These are phyloP conservation scores for Suillus cothurnatus DNA, from an alignment of 768 basidiomycete genomes.

Conservation along the genomic window DNA sequence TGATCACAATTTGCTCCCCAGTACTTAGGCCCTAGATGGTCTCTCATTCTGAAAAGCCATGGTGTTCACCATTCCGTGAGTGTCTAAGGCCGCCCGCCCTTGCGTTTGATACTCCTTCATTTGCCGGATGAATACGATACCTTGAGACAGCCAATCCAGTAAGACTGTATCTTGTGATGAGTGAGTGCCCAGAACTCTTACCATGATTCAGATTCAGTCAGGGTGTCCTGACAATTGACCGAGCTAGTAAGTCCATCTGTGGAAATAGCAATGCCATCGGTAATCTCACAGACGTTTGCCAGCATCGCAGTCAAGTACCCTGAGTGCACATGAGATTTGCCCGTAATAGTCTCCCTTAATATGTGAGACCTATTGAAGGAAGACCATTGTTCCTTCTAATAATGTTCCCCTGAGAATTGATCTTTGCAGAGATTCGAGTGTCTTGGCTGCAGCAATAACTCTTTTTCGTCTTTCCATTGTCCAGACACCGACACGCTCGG, in stretches of 20 bases:
- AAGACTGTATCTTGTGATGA: background rate
- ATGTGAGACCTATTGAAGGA: too few species aligned
- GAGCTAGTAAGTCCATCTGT: background rate
- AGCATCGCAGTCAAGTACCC: too few species aligned
- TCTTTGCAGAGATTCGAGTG: background rate
- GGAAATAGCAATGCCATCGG: background rate
- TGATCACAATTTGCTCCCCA: background rate
- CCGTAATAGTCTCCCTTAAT: background rate
- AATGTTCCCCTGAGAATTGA: background rate
- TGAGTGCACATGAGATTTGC: background rate
- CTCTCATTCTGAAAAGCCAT: background rate
- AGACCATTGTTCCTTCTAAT: too few species aligned
- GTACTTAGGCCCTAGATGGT: background rate
- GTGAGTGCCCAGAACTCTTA: conserved; percentile 2
- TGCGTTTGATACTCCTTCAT: background rate
- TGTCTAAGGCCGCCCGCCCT: background rate
- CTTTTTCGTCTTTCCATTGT: too few species aligned
- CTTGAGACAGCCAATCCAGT: background rate
- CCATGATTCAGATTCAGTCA: background rate
- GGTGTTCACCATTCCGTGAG: background rate
- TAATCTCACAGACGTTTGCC: background rate
- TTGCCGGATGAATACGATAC: background rate
- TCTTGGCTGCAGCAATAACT: too few species aligned
- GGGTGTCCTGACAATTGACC: background rate
- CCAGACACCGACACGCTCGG: too few species aligned